Evolutionary conservation across 2,329 filamentous ascomycete genomes (phyloP).

Genomic region (Plectosphaerella sp.): DNA sequence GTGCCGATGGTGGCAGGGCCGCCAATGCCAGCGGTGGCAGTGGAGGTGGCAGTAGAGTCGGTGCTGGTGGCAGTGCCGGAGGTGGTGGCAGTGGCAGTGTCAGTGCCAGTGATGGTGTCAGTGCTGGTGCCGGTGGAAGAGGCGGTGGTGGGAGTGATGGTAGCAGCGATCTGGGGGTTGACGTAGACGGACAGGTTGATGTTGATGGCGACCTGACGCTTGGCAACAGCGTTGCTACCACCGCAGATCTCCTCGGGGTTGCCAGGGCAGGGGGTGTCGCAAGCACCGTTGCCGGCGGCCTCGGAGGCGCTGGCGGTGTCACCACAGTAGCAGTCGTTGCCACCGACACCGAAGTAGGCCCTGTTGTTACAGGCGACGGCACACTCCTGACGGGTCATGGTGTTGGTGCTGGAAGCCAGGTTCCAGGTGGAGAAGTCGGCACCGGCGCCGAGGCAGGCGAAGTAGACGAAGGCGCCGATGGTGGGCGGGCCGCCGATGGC

Average conservation of each 20-base stretch:
- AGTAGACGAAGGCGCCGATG: too few relatives aligned
- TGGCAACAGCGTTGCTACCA: slow-evolving; percentile 17
- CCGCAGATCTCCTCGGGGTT: slow-evolving; percentile 35
- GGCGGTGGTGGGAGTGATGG: not conserved
- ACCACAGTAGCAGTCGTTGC: slow-evolving; percentile 39
- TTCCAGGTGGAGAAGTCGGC: slow-evolving; percentile 23
- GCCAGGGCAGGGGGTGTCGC: slow-evolving; percentile 36
- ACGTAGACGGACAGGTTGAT: slow-evolving; percentile 1
- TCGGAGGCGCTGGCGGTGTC: slow-evolving; percentile 27
- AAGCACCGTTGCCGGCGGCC: slow-evolving; percentile 26
- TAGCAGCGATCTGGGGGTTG: not conserved
- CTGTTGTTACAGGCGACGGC: slow-evolving; percentile 1
- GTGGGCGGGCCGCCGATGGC: too few relatives aligned
- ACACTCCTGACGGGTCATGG: not conserved
- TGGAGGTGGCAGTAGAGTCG: not conserved
- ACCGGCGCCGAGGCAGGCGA: too few relatives aligned
- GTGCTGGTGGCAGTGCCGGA: not conserved
- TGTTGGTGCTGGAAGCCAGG: not conserved
- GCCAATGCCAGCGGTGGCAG: not conserved
- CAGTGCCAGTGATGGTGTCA: not conserved
- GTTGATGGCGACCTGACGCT: slow-evolving; percentile 1
- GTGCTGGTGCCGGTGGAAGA: not conserved
- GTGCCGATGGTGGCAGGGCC: slow-evolving; percentile 6
- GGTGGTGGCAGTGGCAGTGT: not conserved
- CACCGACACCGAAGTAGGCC: slow-evolving; percentile 4